Base-by-base conservation (phyloP, 2,329 filamentous ascomycete species). In the Celoporthe dispersa region DNA sequence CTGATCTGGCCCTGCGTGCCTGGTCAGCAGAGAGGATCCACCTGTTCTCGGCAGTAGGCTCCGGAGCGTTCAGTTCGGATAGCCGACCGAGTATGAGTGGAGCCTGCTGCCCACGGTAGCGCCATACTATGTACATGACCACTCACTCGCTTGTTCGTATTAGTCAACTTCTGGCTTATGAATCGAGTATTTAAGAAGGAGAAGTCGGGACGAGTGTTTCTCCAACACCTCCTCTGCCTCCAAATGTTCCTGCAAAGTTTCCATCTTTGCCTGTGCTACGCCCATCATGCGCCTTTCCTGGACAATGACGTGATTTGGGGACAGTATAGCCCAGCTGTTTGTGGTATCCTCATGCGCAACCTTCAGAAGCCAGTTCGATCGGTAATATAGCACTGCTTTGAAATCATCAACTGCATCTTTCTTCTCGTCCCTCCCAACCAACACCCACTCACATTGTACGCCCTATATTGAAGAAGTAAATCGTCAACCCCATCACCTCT, bases 301-400 rank as follows among this genome's bases (percentile, higher is more conserved):
- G 64, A 41, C 19, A 57, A 66, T 66, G 64, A 66, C 64, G 64
- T 66, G 64, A 66, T 66, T 59, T 59, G 51, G 64, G 53, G 64
- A 57, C 31, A 25, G 33, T 33, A 48, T 22, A 48, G 2, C 7
- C 44, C 7, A n/a, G 8, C 16, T 31, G 11, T 31, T 12, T 31
- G 7, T 33, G 53, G 16, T n/a, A n/a, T n/a, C n/a, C 53, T 19
- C 14, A 19, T 31, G 19, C 25, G 25, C 12, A 31, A 19, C 37
- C n/a, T 9, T 11, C n/a, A 25, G 25, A 28, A 28, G n/a, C 35
- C 60, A n/a, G 11, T 31, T 63, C 25, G 25, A 31, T 57, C 53
- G 60, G n/a, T 51, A 25, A 35, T n/a, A 25, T 19, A 28, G n/a
- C 11, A 37, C 53, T 67, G 66, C 66, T 67, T 67, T 67, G 66